Percentiles rank a stretch among this genome's conserved stretches.
phyloP scores from a whole-genome alignment of 2,329 filamentous ascomycete species.

The Trichoderma citrinoviride region DNA sequence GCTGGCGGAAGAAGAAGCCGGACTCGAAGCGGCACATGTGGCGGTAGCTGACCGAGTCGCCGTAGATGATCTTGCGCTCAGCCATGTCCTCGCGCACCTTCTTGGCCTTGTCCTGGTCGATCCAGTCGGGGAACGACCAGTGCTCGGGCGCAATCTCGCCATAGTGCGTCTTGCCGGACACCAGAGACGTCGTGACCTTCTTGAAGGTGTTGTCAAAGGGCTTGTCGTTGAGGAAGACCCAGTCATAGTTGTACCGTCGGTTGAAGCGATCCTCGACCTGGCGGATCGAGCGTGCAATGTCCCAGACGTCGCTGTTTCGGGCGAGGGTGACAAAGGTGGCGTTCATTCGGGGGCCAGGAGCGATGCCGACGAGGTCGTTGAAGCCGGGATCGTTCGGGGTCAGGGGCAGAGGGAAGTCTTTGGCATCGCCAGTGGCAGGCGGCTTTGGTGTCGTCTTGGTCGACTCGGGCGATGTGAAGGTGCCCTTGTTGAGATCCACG shows the following conservation, averaged over 20 bases:
- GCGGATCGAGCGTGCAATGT: conserved; percentile 92
- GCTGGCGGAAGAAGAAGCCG: conserved; percentile 97
- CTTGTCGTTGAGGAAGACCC: conserved; percentile 98
- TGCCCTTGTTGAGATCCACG: conserved; percentile 27
- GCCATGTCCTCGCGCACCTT: conserved; percentile 94
- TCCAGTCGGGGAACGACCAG: conserved; percentile 95
- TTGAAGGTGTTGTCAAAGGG: conserved; percentile 93
- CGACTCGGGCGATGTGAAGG: conserved; percentile 1
- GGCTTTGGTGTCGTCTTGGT: conserved; percentile 25
- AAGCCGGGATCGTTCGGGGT: conserved; percentile 53
- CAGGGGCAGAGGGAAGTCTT: conserved; percentile 50
- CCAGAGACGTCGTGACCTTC: conserved; percentile 80
- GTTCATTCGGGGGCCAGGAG: conserved; percentile 77
- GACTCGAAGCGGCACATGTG: conserved; percentile 99
- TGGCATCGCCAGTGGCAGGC: conserved; percentile 25
- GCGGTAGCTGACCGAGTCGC: conserved; percentile 92
- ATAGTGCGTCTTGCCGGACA: conserved; percentile 91
- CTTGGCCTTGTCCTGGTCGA: conserved; percentile 89
- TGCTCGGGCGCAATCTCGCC: conserved; percentile 87
- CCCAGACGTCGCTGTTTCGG: conserved; percentile 91
- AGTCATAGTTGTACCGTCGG: conserved; percentile 93
- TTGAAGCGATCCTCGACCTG: conserved; percentile 99
- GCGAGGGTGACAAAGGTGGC: conserved; percentile 96
- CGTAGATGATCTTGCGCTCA: conserved; percentile 94
- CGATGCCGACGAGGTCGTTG: conserved; percentile 51